phyloP scores from a whole-genome alignment of 331 rosid genomes.

The Phaseolus coccineus region DNA sequence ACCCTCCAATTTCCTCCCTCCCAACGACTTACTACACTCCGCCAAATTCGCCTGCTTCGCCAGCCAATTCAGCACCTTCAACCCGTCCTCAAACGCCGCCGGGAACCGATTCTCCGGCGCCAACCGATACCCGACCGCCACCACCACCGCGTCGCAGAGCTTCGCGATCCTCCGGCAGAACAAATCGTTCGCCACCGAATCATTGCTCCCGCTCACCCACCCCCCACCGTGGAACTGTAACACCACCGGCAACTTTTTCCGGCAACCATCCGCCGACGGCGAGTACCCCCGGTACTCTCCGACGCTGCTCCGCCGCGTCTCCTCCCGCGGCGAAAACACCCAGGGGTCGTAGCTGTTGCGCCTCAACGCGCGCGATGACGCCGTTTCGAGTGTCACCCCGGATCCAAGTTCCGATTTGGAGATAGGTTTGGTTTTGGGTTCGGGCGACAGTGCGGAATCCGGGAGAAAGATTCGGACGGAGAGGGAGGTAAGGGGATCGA shows the following conservation, averaged over 20 bases:
- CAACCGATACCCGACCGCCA: slow-evolving; percentile 85
- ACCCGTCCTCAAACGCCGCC: slow-evolving; percentile 89
- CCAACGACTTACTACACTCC: slow-evolving; percentile 81
- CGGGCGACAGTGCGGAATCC: slow-evolving; percentile 76
- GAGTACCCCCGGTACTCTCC: slow-evolving; percentile 75
- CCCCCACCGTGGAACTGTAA: slow-evolving; percentile 98
- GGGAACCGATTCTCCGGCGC: slow-evolving; percentile 93
- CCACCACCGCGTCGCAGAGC: slow-evolving; percentile 73
- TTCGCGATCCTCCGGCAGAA: slow-evolving; percentile 87
- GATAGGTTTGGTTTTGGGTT: slow-evolving; percentile 49
- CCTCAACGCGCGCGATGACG: slow-evolving; percentile 38
- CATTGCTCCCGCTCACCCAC: slow-evolving; percentile 96
- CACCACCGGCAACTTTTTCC: slow-evolving; percentile 75
- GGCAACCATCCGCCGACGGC: slow-evolving; percentile 55
- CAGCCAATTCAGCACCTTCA: slow-evolving; percentile 93
- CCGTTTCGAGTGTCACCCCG: slow-evolving; percentile 18
- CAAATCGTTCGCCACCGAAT: slow-evolving; percentile 77
- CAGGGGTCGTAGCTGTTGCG: slow-evolving; percentile 65
- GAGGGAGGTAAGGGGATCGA: slow-evolving; percentile 73
- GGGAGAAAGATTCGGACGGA: slow-evolving; percentile 85
- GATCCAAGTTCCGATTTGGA: slow-evolving; percentile 36
- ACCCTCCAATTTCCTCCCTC: slow-evolving; percentile 65
- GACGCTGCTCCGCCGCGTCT: slow-evolving; percentile 59
- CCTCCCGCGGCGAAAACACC: slow-evolving; percentile 37
- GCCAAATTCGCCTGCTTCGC: slow-evolving; percentile 96